Evolutionary conservation across 2,329 filamentous ascomycete genomes (phyloP), one percentile per base, ranked within the genome.

Genomic region (Colletotrichum sp.): DNA sequence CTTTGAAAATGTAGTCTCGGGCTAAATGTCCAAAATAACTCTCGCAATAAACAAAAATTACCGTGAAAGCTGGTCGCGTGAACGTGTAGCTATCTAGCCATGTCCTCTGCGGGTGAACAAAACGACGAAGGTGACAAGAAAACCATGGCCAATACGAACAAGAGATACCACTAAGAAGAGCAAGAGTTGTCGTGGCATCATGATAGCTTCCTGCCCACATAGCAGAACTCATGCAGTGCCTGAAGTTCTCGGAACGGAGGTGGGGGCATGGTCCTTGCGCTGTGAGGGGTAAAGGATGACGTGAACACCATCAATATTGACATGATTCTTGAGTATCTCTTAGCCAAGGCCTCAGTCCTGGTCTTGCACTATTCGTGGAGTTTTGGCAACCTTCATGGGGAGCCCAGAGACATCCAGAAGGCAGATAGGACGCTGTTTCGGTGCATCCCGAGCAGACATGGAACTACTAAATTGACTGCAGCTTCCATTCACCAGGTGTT

Each of bases 211-310:
- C 16, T 18, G 16, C 5, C 36, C 3, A 1, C 16, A n/a, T 1
- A n/a, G 16, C 39, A 44, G 3, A 44, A 10, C 16, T 10, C 16
- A 44, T n/a, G 39, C 3, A 3, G 39, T 44, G 39, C 18, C 39
- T 44, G 39, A 44, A 10, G 39, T 44, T 44, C 39, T 44, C 39
- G 39, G 39, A 44, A 44, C n/a, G 24, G 30, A 36, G n/a, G 72
- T 70, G 68, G 69, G 68, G 57, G 59, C 18, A 9, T 68, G 22
- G 39, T 68, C 57, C 70, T 48, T 68, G 69, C 76, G 55, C 62
- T 77, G 71, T 78, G 76, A 78, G 76, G 75, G 75, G 76, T 78
- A 78, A 36, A n/a, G 48, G 55, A 77, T 77, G 75, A 78, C 75
- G 76, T 78, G 75, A 77, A 76, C 55, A 55, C 34, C 22, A 7